These are phyloP conservation scores for Amylocystis lapponica DNA, from an alignment of 768 basidiomycete genomes.

Conservation along the genomic window DNA sequence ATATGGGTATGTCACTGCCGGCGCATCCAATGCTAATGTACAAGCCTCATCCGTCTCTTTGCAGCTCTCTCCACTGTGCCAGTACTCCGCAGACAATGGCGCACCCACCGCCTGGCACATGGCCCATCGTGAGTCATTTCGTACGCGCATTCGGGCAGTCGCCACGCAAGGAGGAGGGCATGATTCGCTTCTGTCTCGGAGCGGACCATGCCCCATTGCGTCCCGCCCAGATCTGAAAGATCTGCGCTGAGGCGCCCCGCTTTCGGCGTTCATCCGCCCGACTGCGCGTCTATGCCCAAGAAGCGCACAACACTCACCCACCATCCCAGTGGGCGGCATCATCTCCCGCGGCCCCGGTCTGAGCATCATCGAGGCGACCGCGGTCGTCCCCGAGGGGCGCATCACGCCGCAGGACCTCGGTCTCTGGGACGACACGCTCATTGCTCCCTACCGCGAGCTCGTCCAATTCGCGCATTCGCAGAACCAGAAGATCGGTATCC, in stretches of 20 bases:
- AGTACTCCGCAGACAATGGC: conserved; percentile 54
- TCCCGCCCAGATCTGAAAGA: neutral
- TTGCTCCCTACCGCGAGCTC: conserved; percentile 39
- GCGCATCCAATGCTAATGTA: neutral
- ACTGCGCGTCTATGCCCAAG: neutral
- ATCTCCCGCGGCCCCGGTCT: conserved; percentile 49
- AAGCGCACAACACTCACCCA: neutral
- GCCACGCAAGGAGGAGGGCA: no score
- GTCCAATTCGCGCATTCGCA: conserved; percentile 68
- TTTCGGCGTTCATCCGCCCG: neutral
- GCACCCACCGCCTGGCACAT: conserved; percentile 49
- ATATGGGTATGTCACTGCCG: conserved; percentile 14
- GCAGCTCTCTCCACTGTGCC: conserved; percentile 50
- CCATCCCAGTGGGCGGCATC: conserved; percentile 49
- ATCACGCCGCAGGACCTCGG: conserved; percentile 57
- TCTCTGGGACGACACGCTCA: conserved; percentile 58
- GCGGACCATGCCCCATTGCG: neutral
- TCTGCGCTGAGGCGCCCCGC: no score
- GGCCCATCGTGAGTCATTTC: conserved; percentile 35
- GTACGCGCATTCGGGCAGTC: no score
- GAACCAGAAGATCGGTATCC: conserved; percentile 63
- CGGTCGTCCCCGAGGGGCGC: conserved; percentile 50
- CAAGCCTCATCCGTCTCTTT: neutral
- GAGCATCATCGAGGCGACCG: conserved; percentile 61
- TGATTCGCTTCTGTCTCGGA: no score